Evolutionary conservation across 2,329 filamentous ascomycete species (phyloP).

Genomic region (Piedraia hortae): DNA sequence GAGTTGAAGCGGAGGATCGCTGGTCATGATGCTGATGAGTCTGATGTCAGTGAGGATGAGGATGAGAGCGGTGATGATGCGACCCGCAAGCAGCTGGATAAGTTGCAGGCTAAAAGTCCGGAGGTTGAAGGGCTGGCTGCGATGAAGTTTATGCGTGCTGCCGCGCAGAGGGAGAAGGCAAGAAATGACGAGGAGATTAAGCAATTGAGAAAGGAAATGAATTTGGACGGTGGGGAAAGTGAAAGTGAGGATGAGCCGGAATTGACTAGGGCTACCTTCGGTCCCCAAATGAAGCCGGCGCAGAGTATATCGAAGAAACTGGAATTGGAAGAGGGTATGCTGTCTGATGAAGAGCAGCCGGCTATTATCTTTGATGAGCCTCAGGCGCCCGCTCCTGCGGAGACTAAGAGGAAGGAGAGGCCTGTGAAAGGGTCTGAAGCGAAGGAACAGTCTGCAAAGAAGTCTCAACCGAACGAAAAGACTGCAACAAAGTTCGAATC

Average conservation of each 20-base stretch:
- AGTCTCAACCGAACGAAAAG: conserved; percentile 1
- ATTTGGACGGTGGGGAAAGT: conserved; percentile 21
- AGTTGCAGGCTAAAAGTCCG: conserved; percentile 13
- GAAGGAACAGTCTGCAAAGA: conserved; percentile 7
- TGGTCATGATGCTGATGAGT: conserved; percentile 31
- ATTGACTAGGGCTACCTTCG: conserved; percentile 44
- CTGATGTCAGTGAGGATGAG: conserved; percentile 26
- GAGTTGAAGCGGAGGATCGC: conserved; percentile 57
- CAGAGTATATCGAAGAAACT: conserved; percentile 13
- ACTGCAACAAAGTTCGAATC: no score
- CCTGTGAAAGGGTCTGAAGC: conserved; percentile 8
- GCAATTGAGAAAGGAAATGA: conserved; percentile 38
- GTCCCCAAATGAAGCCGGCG: conserved; percentile 18
- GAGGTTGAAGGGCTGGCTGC: conserved; percentile 26
- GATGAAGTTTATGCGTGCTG: conserved; percentile 88
- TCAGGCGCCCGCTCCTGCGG: conserved; percentile 2
- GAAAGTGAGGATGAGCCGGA: conserved; percentile 26
- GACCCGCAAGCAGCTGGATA: conserved; percentile 14
- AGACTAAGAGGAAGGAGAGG: conserved; percentile 3
- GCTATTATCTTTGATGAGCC: conserved; percentile 4
- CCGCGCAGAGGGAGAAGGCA: conserved; percentile 49
- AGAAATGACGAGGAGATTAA: conserved; percentile 45
- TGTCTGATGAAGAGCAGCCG: conserved; percentile 19
- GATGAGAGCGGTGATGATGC: conserved; percentile 25
- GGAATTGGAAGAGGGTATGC: conserved; percentile 33